Conservation (phyloP, 345 rosid species). For the Populus davidiana region DNA sequence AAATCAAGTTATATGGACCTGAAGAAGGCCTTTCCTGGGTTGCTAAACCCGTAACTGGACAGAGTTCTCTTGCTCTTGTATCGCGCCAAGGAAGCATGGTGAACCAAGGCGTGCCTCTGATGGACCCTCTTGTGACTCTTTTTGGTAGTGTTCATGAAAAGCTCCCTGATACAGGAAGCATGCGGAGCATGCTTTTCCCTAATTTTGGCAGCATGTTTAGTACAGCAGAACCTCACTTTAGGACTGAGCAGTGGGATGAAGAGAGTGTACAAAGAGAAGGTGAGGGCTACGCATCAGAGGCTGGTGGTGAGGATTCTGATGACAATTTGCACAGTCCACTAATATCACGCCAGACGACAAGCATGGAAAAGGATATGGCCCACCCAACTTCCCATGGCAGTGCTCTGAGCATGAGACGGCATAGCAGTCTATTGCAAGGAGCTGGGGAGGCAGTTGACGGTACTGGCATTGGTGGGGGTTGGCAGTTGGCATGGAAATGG, state of each 20-base stretch:
- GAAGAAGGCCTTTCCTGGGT: conserved; percentile 80
- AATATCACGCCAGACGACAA: conserved; percentile 85
- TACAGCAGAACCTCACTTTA: conserved; percentile 53
- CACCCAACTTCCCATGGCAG: conserved; percentile 60
- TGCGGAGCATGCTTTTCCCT: conserved; percentile 71
- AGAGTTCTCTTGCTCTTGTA: conserved; percentile 57
- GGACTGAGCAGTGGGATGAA: conserved; percentile 82
- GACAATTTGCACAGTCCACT: conserved; percentile 81
- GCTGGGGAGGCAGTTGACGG: conserved; percentile 53
- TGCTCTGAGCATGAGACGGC: conserved; percentile 57
- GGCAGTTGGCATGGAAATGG: conserved; percentile 97
- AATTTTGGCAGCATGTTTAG: conserved; percentile 92
- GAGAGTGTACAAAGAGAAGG: conserved; percentile 70
- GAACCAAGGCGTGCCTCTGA: conserved; percentile 56
- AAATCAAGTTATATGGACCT: conserved; percentile 70
- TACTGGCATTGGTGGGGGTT: conserved; percentile 93
- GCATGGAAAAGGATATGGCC: conserved; percentile 70
- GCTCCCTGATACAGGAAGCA: conserved; percentile 75
- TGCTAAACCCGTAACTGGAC: conserved; percentile 81
- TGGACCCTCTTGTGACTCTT: conserved; percentile 90
- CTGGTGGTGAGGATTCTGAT: conserved; percentile 65
- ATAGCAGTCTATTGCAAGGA: conserved; percentile 67
- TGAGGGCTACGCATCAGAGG: conserved; percentile 56
- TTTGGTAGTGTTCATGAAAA: conserved; percentile 93
- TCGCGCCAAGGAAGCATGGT: conserved; percentile 89